These are phyloP conservation scores for Ustilago tritici DNA, from an alignment of 1,284 basidiomycete genomes.

Conservation along the genomic window DNA sequence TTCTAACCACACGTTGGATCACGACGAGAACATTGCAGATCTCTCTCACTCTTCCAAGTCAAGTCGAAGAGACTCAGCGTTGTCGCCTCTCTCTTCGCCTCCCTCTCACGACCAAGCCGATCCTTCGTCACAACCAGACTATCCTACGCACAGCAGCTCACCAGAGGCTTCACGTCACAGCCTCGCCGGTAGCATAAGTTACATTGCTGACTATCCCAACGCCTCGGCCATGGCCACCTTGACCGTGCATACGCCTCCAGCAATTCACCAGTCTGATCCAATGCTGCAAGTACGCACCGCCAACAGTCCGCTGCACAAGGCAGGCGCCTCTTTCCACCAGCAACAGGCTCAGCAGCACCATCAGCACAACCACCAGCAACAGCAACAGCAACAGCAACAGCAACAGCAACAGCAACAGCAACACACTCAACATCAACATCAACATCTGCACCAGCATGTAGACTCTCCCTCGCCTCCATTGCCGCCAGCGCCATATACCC, in stretches of 20 bases:
- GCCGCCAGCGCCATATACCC: conserved; percentile 36
- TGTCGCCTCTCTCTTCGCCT: conserved; percentile 33
- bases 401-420: background rate
- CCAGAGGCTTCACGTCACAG: conserved; percentile 8
- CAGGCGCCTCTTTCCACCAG: conserved; percentile 16
- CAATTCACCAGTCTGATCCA: conserved; percentile 30
- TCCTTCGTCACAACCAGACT: conserved; percentile 10
- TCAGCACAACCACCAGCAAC: conserved; percentile 11
- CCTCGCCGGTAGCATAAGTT: background rate
- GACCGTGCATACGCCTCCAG: conserved; percentile 39
- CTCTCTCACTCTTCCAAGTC: conserved; percentile 5
- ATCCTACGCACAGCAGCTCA: conserved; percentile 1
- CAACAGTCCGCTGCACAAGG: conserved; percentile 31
- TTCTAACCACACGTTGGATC: conserved; percentile 26
- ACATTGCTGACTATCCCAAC: conserved; percentile 27
- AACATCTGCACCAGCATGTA: conserved; percentile 11
- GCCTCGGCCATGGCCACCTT: conserved; percentile 50
- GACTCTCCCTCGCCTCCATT: conserved; percentile 25
- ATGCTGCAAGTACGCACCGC: conserved; percentile 38
- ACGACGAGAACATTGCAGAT: background rate
- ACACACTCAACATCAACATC: conserved; percentile 6
- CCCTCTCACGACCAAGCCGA: conserved; percentile 22
- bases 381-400: background rate
- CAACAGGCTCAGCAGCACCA: conserved; percentile 3
- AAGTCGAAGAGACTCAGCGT: conserved; percentile 15